These are phyloP conservation scores for Cyphellophora europaea DNA, from an alignment of 2,329 filamentous ascomycete genomes.

Conservation along the genomic window DNA sequence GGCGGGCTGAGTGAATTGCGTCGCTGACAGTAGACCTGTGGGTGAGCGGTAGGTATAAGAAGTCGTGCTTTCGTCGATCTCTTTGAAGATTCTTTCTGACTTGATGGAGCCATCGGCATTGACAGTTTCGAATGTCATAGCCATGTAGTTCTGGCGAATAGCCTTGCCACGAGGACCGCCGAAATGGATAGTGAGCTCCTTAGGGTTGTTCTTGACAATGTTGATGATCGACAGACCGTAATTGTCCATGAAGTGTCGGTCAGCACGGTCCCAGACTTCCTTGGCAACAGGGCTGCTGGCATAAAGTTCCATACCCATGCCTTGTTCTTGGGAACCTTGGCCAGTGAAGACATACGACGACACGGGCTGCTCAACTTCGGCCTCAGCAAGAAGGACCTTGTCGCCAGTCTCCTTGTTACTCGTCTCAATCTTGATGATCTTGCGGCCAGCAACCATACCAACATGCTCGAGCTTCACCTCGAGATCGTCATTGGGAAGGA, in stretches of 20 bases:
- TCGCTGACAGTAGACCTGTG: constrained; percentile 87
- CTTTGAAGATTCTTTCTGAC: constrained; percentile 99
- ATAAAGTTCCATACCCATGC: constrained; percentile 99
- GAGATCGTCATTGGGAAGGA: constrained; percentile 89
- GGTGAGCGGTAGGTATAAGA: constrained; percentile 97
- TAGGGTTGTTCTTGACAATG: constrained; percentile 99
- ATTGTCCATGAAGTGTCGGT: constrained; percentile 97
- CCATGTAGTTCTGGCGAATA: constrained; percentile 98
- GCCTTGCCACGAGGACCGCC: constrained; percentile 93
- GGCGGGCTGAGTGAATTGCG: constrained; percentile 96
- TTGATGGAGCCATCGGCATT: constrained; percentile 85
- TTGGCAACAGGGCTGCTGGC: constrained; percentile 85
- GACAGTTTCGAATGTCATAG: constrained; percentile 99
- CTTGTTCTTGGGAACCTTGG: constrained; percentile 96
- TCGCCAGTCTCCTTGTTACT: constrained; percentile 94
- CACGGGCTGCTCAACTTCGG: constrained; percentile 94
- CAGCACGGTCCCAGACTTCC: constrained; percentile 95
- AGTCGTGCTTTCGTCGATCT: constrained; percentile 81
- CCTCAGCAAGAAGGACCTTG: constrained; percentile 89
- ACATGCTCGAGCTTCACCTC: constrained; percentile 93
- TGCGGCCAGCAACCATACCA: constrained; percentile 94
- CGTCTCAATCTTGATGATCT: constrained; percentile 98
- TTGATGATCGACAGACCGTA: constrained; percentile 98
- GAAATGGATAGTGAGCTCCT: constrained; percentile 97
- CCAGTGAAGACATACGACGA: constrained; percentile 97